Base-by-base conservation (phyloP, 495 filamentous ascomycete genomes). In the Talaromyces wortmannii region DNA sequence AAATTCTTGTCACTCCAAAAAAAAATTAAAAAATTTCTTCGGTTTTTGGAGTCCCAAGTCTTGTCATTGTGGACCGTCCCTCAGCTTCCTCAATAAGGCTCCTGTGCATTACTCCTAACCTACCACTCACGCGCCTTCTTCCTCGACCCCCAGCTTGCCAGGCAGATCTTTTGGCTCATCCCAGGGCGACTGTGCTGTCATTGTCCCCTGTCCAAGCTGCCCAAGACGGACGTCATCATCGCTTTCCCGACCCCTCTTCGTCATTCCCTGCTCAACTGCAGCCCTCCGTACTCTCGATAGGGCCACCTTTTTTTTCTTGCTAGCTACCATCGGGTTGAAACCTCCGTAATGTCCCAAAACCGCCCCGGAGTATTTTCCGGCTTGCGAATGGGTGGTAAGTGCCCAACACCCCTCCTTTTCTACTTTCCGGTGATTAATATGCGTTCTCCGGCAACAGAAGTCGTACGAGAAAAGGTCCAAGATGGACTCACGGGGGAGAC, bases 401-500 rank as follows among this genome's bases (percentile, higher is more conserved):
- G 12, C 31, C 32, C 48, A n/a, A 8, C n/a, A n/a, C 31, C 45
- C 46, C 30, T 11, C n/a, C 52, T 36, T n/a, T 31, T 45, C 45
- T 15, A 48, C 3, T 40, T 46, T n/a, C 29, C 17, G 40, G 30
- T 55, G 32, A 32, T 47, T 6, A 33, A 7, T 50, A 8, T 51
- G 13, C 31, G 40, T 32, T 40, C 47, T 48, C 11, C 52, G 40
- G 40, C 56, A 57, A 51, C 70, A 98, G 94, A 98, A 79, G 89
- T 97, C 54, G 91, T 98, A 63, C 90, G 92, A 63, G 94, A 98
- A 75, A 97, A 95, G 77, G 94, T 98, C 59, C 94, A 98, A 75
- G 94, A 98, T 82, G 94, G 94, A 63, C 76, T 95, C 61, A 97
- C 94, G 1, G 94, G 94, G 50, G 95, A 98, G 67, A 91, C 89